These are phyloP conservation scores for Cucumis melo DNA, from an alignment of 306 rosid species.

Conservation along the genomic window DNA sequence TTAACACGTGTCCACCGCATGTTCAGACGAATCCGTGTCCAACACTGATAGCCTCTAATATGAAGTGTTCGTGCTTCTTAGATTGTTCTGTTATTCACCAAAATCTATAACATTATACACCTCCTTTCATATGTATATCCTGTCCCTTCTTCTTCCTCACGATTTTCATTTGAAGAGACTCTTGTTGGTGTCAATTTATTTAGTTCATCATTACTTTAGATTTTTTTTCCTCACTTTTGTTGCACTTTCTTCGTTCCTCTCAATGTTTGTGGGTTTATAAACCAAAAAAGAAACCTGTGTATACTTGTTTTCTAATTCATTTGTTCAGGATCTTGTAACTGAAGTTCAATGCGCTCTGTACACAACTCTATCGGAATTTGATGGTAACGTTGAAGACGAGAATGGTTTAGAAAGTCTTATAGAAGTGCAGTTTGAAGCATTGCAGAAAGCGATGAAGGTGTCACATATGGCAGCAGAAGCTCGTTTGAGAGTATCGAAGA, in stretches of 20 bases:
- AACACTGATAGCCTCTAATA: too few species aligned
- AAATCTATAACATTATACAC: too few species aligned
- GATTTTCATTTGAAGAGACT: neutral
- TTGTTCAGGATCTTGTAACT: slow-evolving; percentile 42
- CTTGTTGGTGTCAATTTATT: neutral
- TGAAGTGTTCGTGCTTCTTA: too few species aligned
- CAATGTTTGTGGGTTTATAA: neutral
- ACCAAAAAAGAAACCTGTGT: neutral
- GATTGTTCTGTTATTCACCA: too few species aligned
- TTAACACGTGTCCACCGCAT: too few species aligned
- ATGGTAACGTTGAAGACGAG: slow-evolving; percentile 29
- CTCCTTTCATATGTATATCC: neutral
- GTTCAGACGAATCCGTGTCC: too few species aligned
- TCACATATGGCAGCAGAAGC: slow-evolving; percentile 70
- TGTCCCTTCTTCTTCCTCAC: neutral
- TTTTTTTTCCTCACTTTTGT: neutral
- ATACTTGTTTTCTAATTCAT: neutral
- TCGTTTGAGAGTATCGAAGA: slow-evolving; percentile 77
- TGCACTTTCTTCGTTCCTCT: neutral
- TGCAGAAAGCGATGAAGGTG: slow-evolving; percentile 72
- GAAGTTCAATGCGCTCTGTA: slow-evolving; percentile 55
- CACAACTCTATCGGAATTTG: slow-evolving; percentile 16
- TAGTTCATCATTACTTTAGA: neutral
- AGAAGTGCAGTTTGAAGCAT: slow-evolving; percentile 55
- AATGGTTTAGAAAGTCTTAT: slow-evolving; percentile 51